phyloP scores from a whole-genome alignment of 2,329 filamentous ascomycete species.

The Penicillium palitans region DNA sequence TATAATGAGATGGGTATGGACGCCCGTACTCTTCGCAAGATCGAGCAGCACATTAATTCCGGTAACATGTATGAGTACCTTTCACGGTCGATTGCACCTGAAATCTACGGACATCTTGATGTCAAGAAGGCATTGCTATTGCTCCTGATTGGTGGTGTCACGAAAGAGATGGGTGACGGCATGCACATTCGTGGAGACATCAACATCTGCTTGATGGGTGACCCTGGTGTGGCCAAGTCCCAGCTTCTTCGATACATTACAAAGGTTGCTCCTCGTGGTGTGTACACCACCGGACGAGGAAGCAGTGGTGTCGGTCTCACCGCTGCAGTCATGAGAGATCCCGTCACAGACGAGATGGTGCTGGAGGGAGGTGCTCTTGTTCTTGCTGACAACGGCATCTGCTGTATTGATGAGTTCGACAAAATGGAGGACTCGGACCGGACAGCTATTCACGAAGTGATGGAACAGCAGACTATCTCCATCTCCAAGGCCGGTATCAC shows the following conservation, averaged over 20 bases:
- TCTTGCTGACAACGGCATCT: constrained; percentile 77
- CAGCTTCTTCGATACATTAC: constrained; percentile 98
- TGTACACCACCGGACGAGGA: constrained; percentile 79
- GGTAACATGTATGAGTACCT: constrained; percentile 96
- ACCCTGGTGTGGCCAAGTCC: constrained; percentile 98
- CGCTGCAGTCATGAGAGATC: constrained; percentile 77
- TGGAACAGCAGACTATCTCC: constrained; percentile 84
- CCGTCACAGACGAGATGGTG: constrained; percentile 75
- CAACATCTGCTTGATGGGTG: constrained; percentile 98
- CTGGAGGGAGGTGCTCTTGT: constrained; percentile 78
- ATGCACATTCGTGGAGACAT: constrained; percentile 99
- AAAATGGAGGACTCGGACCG: constrained; percentile 80
- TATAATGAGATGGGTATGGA: constrained; percentile 92
- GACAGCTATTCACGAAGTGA: constrained; percentile 82
- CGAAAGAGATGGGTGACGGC: constrained; percentile 93
- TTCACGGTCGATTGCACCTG: constrained; percentile 91
- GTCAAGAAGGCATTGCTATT: constrained; percentile 98
- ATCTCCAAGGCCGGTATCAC: constrained; percentile 92
- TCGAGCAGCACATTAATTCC: constrained; percentile 78
- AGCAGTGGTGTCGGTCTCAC: constrained; percentile 80
- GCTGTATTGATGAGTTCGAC: constrained; percentile 83
- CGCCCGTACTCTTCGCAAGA: constrained; percentile 73
- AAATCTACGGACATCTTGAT: constrained; percentile 94
- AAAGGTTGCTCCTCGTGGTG: constrained; percentile 91
- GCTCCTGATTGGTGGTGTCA: constrained; percentile 91